These are phyloP conservation scores for Fusarium palustre DNA, from an alignment of 2,329 filamentous ascomycete genomes.

Conservation along the genomic window DNA sequence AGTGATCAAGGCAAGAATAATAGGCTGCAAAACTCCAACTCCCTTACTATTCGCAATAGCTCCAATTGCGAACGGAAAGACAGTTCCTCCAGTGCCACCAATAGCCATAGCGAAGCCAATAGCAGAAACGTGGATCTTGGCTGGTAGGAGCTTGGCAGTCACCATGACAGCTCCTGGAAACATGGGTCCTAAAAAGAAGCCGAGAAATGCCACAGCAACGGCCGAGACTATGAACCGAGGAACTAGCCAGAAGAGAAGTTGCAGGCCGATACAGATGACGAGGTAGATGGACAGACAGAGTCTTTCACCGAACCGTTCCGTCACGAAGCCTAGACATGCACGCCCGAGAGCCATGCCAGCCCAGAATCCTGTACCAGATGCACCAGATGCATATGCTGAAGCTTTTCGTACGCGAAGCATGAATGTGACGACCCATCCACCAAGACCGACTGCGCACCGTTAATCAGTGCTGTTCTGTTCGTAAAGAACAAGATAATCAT, in stretches of 20 bases:
- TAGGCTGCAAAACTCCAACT: conserved; percentile 63
- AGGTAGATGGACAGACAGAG: conserved; percentile 71
- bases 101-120: conserved; percentile 81
- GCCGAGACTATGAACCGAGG: conserved; percentile 69
- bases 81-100: conserved; percentile 75
- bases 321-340: conserved; percentile 76
- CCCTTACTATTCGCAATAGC: conserved; percentile 67
- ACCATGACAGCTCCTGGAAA: conserved; percentile 79
- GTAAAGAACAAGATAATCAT: rapidly evolving
- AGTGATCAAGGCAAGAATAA: conserved; percentile 59
- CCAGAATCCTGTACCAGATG: conserved; percentile 82
- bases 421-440: conserved; percentile 84
- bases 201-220: conserved; percentile 74
- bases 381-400: conserved; percentile 74
- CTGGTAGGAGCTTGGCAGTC: conserved; percentile 76
- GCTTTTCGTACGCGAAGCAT: conserved; percentile 79
- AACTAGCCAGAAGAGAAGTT: conserved; percentile 70
- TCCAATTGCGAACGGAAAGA: conserved; percentile 71
- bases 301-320: conserved; percentile 74
- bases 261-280: conserved; percentile 66
- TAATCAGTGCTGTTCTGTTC: background rate
- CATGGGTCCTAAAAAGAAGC: conserved; percentile 80
- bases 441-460: conserved; percentile 64
- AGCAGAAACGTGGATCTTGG: conserved; percentile 75
- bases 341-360: conserved; percentile 79